Evolutionary conservation across 2,329 filamentous ascomycete genomes (phyloP), one percentile per base, ranked within the genome.

Genomic region (Phoma herbarum): DNA sequence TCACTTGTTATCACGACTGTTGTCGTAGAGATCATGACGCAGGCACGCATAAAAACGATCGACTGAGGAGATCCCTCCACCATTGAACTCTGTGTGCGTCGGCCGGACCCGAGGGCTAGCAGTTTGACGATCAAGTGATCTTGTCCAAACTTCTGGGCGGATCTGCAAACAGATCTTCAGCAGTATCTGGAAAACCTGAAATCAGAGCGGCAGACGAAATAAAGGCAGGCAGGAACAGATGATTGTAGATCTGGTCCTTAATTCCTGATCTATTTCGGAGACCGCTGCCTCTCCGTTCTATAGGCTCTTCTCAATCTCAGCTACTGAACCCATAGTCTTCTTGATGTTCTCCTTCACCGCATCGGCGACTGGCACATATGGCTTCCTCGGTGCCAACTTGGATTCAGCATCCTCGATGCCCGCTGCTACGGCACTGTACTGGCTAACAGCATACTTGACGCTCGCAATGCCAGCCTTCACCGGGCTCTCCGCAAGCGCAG

Each of bases 361-460:
- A 10, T 72, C 72, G 1, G 57, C 49, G 6, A 72, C 69, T 4
- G 70, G 68, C 3, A 71, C 49, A 52, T 75, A 76, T 11, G 73
- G 72, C 18, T 60, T 64, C 35, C 69, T 63, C 2, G 73, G 74
- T 37, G 59, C 62, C 37, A 75, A 42, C 59, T 67, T 74, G 26
- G 64, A 64, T 47, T 74, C 73, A 1, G 73, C 62, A 22, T 64
- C 59, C 47, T 74, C 67, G 2, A 87, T 74, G 3, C 72, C 86
- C 1, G 81, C 83, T 58, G 85, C 81, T 35, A 91, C 84, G 1
- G 86, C 89, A 31, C 85, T 85, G 63, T 83, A 86, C 29, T 87
- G 75, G 2, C 85, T 83, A 0, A 86, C 87, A 0, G 88, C 89
- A 70, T 88, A 90, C 77, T 91, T 91, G n/a, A 85, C 86, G 2